Percentiles rank a stretch among this genome's conserved stretches.
phyloP scores from a whole-genome alignment of 306 rosid genomes.

The Heteromeles arbutifolia region DNA sequence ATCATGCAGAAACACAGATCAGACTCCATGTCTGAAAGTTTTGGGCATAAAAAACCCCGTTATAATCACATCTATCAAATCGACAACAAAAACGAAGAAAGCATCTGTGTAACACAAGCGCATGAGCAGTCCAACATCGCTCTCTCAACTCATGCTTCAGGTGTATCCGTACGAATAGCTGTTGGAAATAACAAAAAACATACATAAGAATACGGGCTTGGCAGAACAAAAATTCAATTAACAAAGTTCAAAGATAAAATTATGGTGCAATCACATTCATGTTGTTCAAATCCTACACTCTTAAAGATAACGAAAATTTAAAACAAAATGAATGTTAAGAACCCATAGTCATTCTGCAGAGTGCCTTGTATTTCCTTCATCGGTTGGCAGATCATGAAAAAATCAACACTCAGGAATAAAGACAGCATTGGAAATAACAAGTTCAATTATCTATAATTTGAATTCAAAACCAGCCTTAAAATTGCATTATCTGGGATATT shows the following conservation, averaged over 20 bases:
- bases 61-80: not conserved
- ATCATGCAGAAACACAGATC: not conserved
- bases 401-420: not conserved
- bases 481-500: not conserved
- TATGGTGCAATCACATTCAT: not conserved
- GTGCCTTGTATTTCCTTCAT: not conserved
- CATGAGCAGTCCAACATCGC: not conserved
- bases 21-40: not conserved
- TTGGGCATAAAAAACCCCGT: not conserved
- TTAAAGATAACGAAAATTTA: not conserved
- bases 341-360: not conserved
- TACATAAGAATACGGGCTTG: not conserved
- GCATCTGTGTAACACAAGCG: not conserved
- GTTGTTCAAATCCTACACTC: not conserved
- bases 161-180: conserved; percentile 50
- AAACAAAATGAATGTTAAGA: not conserved
- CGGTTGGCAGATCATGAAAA: not conserved
- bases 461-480: no score
- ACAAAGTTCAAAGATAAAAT: not conserved
- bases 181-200: conserved; percentile 10
- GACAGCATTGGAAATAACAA: no score
- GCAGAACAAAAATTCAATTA: not conserved
- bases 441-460: no score
- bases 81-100: not conserved
- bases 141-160: conserved; percentile 28